phyloP scores from a whole-genome alignment of 2,329 filamentous ascomycete genomes.

The Xylariaceae sp. region DNA sequence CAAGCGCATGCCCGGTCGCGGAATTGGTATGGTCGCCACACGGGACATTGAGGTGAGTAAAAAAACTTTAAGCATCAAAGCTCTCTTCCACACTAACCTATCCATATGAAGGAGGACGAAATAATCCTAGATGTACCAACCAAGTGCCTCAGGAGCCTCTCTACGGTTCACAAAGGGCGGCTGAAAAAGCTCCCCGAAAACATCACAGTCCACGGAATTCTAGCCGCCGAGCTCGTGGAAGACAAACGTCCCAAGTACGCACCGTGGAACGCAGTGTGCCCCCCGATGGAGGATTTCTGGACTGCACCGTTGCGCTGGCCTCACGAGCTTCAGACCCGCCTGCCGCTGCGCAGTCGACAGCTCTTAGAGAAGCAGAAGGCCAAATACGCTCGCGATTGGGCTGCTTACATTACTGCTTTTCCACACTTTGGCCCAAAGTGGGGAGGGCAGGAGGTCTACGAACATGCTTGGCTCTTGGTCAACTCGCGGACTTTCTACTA shows the following conservation, averaged over 20 bases:
- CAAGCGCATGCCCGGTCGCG: conserved; percentile 64
- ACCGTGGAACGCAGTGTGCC: conserved; percentile 65
- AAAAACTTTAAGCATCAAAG: too few species aligned
- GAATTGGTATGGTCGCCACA: conserved; percentile 73
- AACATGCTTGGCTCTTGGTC: conserved; percentile 56
- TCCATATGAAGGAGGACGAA: conserved; percentile 48
- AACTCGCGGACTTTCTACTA: conserved; percentile 63
- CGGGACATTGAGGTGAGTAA: conserved; percentile 57
- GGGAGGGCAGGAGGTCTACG: conserved; percentile 30
- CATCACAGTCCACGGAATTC: conserved; percentile 64
- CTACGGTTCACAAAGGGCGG: conserved; percentile 54
- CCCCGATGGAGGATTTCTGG: conserved; percentile 55
- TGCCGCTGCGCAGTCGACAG: conserved; percentile 41
- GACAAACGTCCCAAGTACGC: conserved; percentile 45
- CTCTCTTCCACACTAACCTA: not conserved
- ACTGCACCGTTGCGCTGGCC: conserved; percentile 49
- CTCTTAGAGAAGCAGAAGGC: conserved; percentile 53
- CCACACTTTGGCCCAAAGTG: conserved; percentile 28
- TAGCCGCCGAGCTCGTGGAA: conserved; percentile 65
- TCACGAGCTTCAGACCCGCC: conserved; percentile 39
- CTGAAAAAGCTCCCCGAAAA: conserved; percentile 47
- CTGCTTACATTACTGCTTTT: conserved; percentile 37
- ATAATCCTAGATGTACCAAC: conserved; percentile 63
- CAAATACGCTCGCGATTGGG: conserved; percentile 50
- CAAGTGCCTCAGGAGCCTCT: conserved; percentile 59